phyloP scores from a whole-genome alignment of 768 basidiomycete species.

The Pholiota molesta region DNA sequence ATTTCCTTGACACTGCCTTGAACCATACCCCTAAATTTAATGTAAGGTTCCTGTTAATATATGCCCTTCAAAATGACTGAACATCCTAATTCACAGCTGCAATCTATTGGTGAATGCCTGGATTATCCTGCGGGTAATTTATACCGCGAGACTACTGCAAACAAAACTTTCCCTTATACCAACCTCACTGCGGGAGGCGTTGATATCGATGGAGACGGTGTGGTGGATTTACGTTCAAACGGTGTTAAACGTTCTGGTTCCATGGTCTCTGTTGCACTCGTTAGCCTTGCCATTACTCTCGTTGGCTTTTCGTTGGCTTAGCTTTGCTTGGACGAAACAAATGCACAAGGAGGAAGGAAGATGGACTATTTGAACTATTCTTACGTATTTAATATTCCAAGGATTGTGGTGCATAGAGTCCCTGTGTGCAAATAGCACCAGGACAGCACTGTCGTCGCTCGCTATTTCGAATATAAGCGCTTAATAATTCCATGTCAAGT shows the following conservation, averaged over 20 bases:
- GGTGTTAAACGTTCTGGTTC: neutral
- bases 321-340: neutral
- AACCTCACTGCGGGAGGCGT: conserved; percentile 37
- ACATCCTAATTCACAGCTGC: conserved; percentile 41
- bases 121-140: conserved; percentile 65
- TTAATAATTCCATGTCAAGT: neutral
- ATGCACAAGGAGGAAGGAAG: neutral
- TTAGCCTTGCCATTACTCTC: neutral
- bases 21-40: conserved; percentile 64
- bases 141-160: conserved; percentile 82
- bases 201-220: conserved; percentile 42
- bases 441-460: neutral
- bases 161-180: conserved; percentile 61
- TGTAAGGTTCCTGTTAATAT: conserved; percentile 38
- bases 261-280: neutral
- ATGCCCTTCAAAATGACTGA: neutral
- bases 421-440: no score
- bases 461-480: neutral
- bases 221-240: conserved; percentile 24
- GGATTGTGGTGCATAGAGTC: neutral
- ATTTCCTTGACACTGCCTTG: conserved; percentile 79
- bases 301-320: neutral
- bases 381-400: neutral
- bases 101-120: conserved; percentile 80
- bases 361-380: neutral